phyloP scores from a whole-genome alignment of 2,329 filamentous ascomycete species.

The Apiospora hydei region DNA sequence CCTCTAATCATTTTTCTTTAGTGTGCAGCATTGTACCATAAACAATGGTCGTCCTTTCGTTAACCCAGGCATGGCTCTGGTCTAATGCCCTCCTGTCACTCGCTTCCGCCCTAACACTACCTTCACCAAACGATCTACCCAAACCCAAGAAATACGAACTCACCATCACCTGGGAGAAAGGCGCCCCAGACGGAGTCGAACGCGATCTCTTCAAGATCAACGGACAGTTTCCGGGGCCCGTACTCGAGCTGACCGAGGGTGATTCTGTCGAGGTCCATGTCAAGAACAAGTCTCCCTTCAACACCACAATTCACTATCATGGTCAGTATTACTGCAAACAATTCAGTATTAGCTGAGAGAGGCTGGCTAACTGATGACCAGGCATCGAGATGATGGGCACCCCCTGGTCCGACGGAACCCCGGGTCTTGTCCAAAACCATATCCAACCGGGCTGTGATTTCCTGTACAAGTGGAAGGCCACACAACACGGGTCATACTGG shows the following conservation, averaged over 20 bases:
- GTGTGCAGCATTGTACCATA: background rate
- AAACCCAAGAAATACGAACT: slow-evolving; percentile 22
- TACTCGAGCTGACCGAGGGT: slow-evolving; percentile 60
- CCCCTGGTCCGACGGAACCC: slow-evolving; percentile 67
- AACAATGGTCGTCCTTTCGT: slow-evolving; percentile 7
- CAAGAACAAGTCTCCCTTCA: slow-evolving; percentile 54
- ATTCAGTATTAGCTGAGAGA: background rate
- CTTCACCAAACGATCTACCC: background rate
- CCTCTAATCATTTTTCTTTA: background rate
- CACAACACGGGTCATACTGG: slow-evolving; percentile 65
- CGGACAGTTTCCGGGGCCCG: slow-evolving; percentile 67
- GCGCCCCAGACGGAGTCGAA: slow-evolving; percentile 26
- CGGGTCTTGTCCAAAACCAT: slow-evolving; percentile 60
- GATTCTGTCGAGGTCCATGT: slow-evolving; percentile 55
- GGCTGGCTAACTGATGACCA: background rate
- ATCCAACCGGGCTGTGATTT: slow-evolving; percentile 58
- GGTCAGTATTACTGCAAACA: slow-evolving; percentile 40
- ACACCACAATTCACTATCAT: slow-evolving; percentile 59
- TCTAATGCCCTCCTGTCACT: slow-evolving; percentile 14
- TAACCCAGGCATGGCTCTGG: slow-evolving; percentile 5
- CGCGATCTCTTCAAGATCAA: slow-evolving; percentile 46
- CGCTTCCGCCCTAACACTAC: slow-evolving; percentile 7
- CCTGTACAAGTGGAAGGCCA: slow-evolving; percentile 62
- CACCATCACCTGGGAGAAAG: slow-evolving; percentile 26
- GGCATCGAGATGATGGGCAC: slow-evolving; percentile 56